Evolutionary conservation across 164 flowering plant species (phyloP).

Genomic region (Aristolochia fimbriata): DNA sequence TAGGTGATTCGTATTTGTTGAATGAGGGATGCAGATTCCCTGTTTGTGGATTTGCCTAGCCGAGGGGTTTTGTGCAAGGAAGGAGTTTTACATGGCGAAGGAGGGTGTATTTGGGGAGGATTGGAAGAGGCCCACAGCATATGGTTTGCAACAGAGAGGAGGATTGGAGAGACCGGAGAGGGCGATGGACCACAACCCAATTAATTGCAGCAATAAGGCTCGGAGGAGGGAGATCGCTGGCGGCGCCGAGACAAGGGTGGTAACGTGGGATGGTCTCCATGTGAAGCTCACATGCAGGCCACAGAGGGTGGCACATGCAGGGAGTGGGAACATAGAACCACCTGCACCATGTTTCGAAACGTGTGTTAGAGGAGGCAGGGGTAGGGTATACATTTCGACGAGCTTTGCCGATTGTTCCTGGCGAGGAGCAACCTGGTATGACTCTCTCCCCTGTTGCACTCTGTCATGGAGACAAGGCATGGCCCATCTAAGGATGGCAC

Average conservation of each 20-base stretch:
- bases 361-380: background rate
- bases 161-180: too few species aligned
- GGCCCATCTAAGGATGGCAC: slow-evolving; percentile 1
- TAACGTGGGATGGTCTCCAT: slow-evolving; percentile 5
- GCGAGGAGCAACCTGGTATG: slow-evolving; percentile 3
- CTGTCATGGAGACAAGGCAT: background rate
- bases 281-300: slow-evolving; percentile 2
- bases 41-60: too few species aligned
- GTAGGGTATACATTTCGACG: background rate
- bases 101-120: too few species aligned
- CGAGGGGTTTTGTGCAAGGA: too few species aligned
- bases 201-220: too few species aligned
- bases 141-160: too few species aligned
- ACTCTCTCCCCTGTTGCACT: background rate
- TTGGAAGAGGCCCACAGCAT: too few species aligned
- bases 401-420: too few species aligned
- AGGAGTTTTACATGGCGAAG: too few species aligned
- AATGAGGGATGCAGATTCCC: too few species aligned
- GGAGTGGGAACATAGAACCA: slow-evolving; percentile 2
- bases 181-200: too few species aligned
- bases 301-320: slow-evolving; percentile 2
- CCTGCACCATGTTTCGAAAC: slow-evolving; percentile 2
- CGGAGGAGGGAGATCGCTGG: background rate
- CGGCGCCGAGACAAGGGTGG: background rate
- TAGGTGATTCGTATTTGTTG: too few species aligned